phyloP scores from a whole-genome alignment of 352 stramenopile genomes.

The Phytophthora sojae region DNA sequence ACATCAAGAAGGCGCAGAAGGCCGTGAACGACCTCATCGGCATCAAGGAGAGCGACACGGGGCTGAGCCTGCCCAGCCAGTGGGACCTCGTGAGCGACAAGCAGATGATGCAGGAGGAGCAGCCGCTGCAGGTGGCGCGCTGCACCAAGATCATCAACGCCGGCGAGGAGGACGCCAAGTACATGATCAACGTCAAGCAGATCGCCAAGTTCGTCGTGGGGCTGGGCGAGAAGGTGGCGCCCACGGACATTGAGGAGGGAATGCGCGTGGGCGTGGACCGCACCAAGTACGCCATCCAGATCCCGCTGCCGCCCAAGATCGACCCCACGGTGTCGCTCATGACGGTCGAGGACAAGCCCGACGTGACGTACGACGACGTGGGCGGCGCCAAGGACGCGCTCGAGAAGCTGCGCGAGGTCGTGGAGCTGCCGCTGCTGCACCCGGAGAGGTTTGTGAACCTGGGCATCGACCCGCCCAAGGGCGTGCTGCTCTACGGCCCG shows the following conservation, averaged over 20 bases:
- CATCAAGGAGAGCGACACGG: conserved; percentile 99
- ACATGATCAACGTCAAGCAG: conserved; percentile 99
- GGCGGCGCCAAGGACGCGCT: conserved; percentile 98
- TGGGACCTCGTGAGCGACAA: conserved; percentile 99
- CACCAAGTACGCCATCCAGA: conserved; percentile 98
- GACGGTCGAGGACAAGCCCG: conserved; percentile 99
- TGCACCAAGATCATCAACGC: conserved; percentile 97
- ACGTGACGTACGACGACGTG: conserved; percentile 99
- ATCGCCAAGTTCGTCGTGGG: conserved; percentile 99
- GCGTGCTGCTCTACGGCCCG: conserved; percentile 98
- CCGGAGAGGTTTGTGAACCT: conserved; percentile 99
- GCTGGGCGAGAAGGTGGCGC: conserved; percentile 98
- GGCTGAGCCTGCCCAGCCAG: conserved; percentile 97
- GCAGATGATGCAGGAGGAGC: conserved; percentile 99
- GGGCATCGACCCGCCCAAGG: conserved; percentile 99
- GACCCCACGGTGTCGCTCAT: conserved; percentile 97
- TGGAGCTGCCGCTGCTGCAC: conserved; percentile 98
- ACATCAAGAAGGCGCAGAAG: conserved; percentile 98
- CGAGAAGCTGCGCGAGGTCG: conserved; percentile 98
- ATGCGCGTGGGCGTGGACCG: conserved; percentile 99
- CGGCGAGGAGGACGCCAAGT: conserved; percentile 97
- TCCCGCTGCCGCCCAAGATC: conserved; percentile 98
- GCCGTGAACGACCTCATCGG: conserved; percentile 93
- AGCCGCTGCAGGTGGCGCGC: conserved; percentile 96
- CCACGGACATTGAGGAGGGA: conserved; percentile 99